A percentile compares a stretch with the other conserved stretches of the same genome.
Evolutionary conservation across 2,329 filamentous ascomycete species (phyloP).

Genomic region (Pseudopyrenochaeta lycopersici): DNA sequence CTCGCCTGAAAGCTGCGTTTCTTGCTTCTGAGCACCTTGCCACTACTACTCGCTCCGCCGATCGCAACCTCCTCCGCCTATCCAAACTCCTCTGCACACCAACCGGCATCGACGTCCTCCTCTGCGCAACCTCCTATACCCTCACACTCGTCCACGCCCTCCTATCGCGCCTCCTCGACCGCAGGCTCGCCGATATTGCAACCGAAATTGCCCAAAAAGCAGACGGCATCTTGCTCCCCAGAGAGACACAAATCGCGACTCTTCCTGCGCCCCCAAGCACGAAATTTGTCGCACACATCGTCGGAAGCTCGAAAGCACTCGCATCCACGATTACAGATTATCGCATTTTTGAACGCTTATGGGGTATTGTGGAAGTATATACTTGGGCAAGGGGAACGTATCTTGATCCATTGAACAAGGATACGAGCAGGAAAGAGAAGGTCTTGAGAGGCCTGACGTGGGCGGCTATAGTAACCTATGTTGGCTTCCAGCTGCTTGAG

Average conservation of each 20-base stretch:
- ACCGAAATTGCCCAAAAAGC: constrained; percentile 50
- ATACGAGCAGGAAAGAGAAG: constrained; percentile 38
- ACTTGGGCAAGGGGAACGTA: constrained; percentile 66
- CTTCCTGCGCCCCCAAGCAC: constrained; percentile 45
- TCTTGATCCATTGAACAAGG: constrained; percentile 30
- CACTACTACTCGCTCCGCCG: constrained; percentile 45
- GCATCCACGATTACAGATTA: constrained; percentile 74
- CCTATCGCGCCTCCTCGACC: constrained; percentile 48
- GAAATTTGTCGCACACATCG: constrained; percentile 43
- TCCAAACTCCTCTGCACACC: constrained; percentile 51
- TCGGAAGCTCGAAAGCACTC: constrained; percentile 56
- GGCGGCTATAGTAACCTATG: constrained; percentile 72
- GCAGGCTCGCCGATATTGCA: constrained; percentile 47
- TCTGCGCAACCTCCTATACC: constrained; percentile 56
- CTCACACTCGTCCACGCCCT: constrained; percentile 53
- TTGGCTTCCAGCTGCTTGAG: constrained; percentile 80
- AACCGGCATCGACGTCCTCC: constrained; percentile 50
- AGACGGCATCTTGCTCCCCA: constrained; percentile 49
- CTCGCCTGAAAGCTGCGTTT: constrained; percentile 22
- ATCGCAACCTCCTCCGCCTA: constrained; percentile 45
- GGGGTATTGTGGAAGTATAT: constrained; percentile 78
- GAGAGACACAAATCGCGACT: constrained; percentile 51
- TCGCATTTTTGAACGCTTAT: constrained; percentile 77
- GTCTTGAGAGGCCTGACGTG: constrained; percentile 62
- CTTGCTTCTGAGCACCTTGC: constrained; percentile 26